These are phyloP conservation scores for Austroboletus eburneus DNA, from an alignment of 768 basidiomycete genomes.

Conservation along the genomic window DNA sequence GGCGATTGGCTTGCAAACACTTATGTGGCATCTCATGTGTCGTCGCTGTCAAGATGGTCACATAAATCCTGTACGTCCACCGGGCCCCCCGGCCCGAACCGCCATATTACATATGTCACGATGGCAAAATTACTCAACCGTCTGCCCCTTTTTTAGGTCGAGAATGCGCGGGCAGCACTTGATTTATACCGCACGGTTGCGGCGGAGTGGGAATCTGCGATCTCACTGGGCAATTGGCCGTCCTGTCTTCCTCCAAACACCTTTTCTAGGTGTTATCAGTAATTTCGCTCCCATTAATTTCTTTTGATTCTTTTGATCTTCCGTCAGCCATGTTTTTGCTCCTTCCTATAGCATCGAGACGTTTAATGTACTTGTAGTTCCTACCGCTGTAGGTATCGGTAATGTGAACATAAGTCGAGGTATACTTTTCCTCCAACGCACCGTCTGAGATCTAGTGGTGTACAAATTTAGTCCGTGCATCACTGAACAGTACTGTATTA, in stretches of 20 bases:
- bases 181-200: slow-evolving; percentile 54
- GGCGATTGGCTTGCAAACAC: slow-evolving; percentile 68
- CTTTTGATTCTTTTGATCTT: slow-evolving; percentile 10
- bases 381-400: slow-evolving; percentile 11
- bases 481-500: too few species aligned
- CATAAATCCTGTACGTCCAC: slow-evolving; percentile 61
- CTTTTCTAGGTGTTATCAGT: slow-evolving; percentile 77
- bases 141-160: slow-evolving; percentile 44
- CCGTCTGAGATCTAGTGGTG: too few species aligned
- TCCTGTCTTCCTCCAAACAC: slow-evolving; percentile 70
- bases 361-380: slow-evolving; percentile 22
- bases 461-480: too few species aligned
- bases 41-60: slow-evolving; percentile 71
- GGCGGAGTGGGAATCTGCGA: slow-evolving; percentile 61
- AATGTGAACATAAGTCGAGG: slow-evolving; percentile 15
- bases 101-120: slow-evolving; percentile 1
- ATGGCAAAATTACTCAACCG: slow-evolving; percentile 10
- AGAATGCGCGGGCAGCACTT: slow-evolving; percentile 64
- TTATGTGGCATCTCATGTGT: slow-evolving; percentile 80
- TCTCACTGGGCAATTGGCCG: slow-evolving; percentile 67
- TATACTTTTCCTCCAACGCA: not conserved
- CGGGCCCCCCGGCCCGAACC: not conserved
- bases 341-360: slow-evolving; percentile 5
- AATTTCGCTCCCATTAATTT: slow-evolving; percentile 9
- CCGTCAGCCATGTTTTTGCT: slow-evolving; percentile 1